Base-by-base conservation (phyloP, 2,329 filamentous ascomycete genomes). In the Ceratocystis smalleyi region DNA sequence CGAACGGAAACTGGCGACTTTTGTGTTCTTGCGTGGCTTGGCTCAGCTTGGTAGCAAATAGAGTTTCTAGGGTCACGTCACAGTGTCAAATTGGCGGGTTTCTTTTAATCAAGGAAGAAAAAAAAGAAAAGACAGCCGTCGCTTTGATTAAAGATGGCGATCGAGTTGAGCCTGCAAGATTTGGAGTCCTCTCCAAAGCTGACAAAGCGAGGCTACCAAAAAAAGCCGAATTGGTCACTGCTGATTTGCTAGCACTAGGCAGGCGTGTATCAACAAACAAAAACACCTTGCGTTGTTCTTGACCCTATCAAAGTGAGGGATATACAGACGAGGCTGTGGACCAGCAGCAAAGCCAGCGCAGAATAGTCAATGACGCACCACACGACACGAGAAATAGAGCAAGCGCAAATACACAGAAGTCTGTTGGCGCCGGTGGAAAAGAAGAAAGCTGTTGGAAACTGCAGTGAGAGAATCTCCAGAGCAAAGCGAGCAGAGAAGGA, bases 161-260 rank as follows among this genome's bases (percentile, higher is more conserved):
- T 55, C 51, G 24, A 55, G 24, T 32, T n/a, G 51, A 10, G 8
- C 27, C 17, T 55, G 27, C 51, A 30, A 40, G 22, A 55, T 32
- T 51, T 51, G 2, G 51, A 7, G 22, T 3, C 30, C 24, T 55
- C 47, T 49, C 47, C 19, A 49, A 49, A 27, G 51, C 51, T 55
- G 51, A 55, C 51, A 55, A 55, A 55, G 51, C 51, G 22, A 55
- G 51, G 51, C 51, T 55, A 32, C 19, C 51, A 32, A 55, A 55
- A 55, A 27, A 40, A 32, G 22, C 17, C 17, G 15, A 54, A 19
- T 54, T 43, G 35, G 30, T 27, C 22, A 15, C 49, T 22, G 47
- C 35, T 63, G n/a, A 63, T 63, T 55, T 55, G 51, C 22, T 55
- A 40, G 51, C 8, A 30, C 15, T n/a, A 27, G 51, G 45, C 47